Evolutionary conservation across 140 eudicot species (phyloP), one percentile per base, ranked within the genome.

Genomic region (Stevia rebaudiana): DNA sequence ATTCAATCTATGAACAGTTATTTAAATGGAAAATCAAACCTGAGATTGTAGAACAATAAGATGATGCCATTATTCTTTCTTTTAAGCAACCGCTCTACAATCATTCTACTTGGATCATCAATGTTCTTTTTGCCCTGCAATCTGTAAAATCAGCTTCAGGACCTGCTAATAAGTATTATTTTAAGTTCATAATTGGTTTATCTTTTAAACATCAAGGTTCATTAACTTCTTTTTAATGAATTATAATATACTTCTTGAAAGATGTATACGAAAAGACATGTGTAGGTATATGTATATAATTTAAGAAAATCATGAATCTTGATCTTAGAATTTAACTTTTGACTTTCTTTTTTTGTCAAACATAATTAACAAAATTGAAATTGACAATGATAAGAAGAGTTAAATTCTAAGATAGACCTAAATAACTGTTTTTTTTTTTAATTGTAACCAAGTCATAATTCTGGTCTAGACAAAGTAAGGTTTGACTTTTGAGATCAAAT

Each of bases 141-240:
- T 91, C 98, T 62, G 84, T 51, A 52, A 68, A 76, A 11, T 96
- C 96, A 54, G 79, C 87, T 82, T 91, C 96, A 6, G 96, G 96
- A 53, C 98, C 98, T 91, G 70, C 64, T 49, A 31, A 47, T 57
- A 5, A 44, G 66, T 67, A 18, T 13, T 60, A 30, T 0, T 49
- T 40, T n/a, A 63, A 39, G 25, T 16, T 56, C 23, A 39, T 50
- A 3, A 48, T 13, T 22, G 39, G n/a, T n/a, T n/a, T n/a, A n/a
- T n/a, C n/a, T n/a, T 23, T 22, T 22, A 8, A 10, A 61, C 2
- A 25, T 11, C 10, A 31, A 0, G 67, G 22, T 22, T 12, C 50
- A 11, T 11, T 3, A 13, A 40, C 39, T 42, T 43, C 21, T 6
- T 42, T 13, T 37, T 39, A 6, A 9, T 18, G 35, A 42, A 17